phyloP scores from a whole-genome alignment of 2,329 filamentous ascomycete species.

The Trichoderma lentiforme region DNA sequence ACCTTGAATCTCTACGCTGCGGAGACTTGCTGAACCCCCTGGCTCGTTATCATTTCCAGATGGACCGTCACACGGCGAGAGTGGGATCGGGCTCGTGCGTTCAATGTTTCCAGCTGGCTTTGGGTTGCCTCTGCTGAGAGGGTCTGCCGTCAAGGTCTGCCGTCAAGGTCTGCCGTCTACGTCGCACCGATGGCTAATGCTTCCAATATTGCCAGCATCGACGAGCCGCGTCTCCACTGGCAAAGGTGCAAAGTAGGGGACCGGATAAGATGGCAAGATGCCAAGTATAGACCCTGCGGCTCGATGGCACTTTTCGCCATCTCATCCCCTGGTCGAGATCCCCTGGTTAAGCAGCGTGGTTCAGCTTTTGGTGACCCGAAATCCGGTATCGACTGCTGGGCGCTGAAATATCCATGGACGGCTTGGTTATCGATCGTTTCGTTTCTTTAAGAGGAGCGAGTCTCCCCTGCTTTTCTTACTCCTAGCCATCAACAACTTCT shows the following conservation, averaged over 20 bases:
- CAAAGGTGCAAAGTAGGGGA: neutral
- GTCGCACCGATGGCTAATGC: neutral
- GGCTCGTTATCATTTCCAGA: neutral
- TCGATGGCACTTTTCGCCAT: neutral
- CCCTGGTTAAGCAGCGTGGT: neutral
- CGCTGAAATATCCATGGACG: neutral
- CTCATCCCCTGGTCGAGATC: neutral
- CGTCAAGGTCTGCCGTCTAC: neutral
- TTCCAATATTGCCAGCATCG: neutral
- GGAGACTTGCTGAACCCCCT: neutral
- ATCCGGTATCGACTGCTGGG: neutral
- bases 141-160: neutral
- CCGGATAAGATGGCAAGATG: neutral
- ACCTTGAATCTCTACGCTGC: neutral
- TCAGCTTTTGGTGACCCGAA: neutral
- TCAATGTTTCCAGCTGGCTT: neutral
- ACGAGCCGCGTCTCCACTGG: conserved; percentile 2
- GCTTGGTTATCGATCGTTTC: neutral
- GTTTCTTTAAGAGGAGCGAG: neutral
- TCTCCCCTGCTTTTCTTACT: neutral
- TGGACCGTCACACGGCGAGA: neutral
- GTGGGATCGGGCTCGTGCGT: neutral
- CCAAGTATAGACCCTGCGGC: neutral
- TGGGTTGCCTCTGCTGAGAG: neutral
- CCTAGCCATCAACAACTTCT: neutral